Conservation (phyloP, 1,139 yeast species). For the Yamadazyma membranifaciens region DNA sequence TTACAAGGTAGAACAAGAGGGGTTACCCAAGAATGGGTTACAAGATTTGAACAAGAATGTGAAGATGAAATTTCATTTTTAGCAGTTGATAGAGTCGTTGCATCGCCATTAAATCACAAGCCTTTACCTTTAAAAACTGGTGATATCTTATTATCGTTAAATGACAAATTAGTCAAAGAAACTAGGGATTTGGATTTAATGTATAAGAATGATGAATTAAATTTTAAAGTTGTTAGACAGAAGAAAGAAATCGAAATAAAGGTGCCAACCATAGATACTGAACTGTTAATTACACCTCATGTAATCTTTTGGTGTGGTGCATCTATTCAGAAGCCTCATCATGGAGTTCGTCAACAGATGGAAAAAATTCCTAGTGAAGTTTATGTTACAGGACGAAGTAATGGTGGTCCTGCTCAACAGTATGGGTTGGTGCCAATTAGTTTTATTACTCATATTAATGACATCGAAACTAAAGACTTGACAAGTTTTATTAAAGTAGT, state of each 20-base stretch:
- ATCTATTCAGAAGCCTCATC: constrained; percentile 55
- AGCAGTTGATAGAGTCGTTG: constrained; percentile 68
- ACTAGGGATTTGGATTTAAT: constrained; percentile 66
- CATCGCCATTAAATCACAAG: constrained; percentile 31
- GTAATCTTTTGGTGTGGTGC: constrained; percentile 84
- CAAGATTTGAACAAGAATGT: constrained; percentile 55
- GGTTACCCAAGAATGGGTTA: constrained; percentile 81
- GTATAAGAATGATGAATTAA: constrained; percentile 42
- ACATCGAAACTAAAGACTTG: constrained; percentile 65
- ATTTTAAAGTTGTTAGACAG: constrained; percentile 64
- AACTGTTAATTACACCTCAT: constrained; percentile 59
- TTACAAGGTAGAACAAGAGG: constrained; percentile 82
- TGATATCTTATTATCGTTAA: constrained; percentile 72
- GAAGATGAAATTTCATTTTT: constrained; percentile 71
- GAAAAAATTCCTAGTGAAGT: constrained; percentile 78
- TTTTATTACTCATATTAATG: constrained; percentile 88
- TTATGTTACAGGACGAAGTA: constrained; percentile 67
- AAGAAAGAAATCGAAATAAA: constrained; percentile 47
- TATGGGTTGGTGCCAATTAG: constrained; percentile 79
- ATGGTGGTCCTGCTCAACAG: constrained; percentile 85
- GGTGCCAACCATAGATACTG: constrained; percentile 63
- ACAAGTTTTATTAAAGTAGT: constrained; percentile 65
- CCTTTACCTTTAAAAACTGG: constrained; percentile 49
- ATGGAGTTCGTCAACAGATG: constrained; percentile 62
- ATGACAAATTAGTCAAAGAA: constrained; percentile 61